Conservation (phyloP, 805 yeast species). For the Scheffersomyces coipomensis region DNA sequence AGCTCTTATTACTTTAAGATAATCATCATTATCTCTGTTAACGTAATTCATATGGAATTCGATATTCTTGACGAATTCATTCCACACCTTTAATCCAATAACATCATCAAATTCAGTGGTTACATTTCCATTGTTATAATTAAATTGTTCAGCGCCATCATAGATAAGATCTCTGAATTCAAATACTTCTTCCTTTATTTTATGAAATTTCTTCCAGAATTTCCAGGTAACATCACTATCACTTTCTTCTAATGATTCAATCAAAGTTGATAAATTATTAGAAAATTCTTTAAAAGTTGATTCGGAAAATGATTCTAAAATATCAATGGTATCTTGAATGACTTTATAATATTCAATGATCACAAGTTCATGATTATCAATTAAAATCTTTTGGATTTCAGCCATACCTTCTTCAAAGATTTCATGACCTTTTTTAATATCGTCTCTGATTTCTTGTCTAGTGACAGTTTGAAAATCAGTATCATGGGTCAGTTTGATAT, state of each 20-base stretch:
- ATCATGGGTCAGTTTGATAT: constrained; percentile 20
- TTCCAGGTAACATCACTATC: constrained; percentile 33
- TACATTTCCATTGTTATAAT: constrained; percentile 5
- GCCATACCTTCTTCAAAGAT: constrained; percentile 18
- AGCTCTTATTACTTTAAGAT: constrained; percentile 43
- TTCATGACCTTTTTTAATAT: constrained; percentile 22
- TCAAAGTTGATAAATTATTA: constrained; percentile 48
- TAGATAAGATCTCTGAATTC: constrained; percentile 52
- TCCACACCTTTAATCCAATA: constrained; percentile 37
- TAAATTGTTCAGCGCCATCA: constrained; percentile 17
- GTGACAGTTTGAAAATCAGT: constrained; percentile 17
- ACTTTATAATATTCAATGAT: constrained; percentile 27
- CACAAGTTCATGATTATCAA: constrained; percentile 23
- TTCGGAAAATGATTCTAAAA: constrained; percentile 73
- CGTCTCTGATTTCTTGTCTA: constrained; percentile 37
- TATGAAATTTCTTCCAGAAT: constrained; percentile 63
- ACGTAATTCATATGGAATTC: constrained; percentile 48
- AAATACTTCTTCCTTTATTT: constrained; percentile 53
- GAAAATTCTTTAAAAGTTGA: constrained; percentile 64
- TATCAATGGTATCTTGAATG: constrained; percentile 52
- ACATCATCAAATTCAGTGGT: constrained; percentile 37
- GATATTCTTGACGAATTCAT: constrained; percentile 35
- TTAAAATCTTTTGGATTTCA: constrained; percentile 22
- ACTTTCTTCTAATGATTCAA: constrained; percentile 11
- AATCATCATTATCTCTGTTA: constrained; percentile 60